These are phyloP conservation scores for Fusarium pseudoanthophilum DNA, from an alignment of 2,329 filamentous ascomycete genomes.

Conservation along the genomic window DNA sequence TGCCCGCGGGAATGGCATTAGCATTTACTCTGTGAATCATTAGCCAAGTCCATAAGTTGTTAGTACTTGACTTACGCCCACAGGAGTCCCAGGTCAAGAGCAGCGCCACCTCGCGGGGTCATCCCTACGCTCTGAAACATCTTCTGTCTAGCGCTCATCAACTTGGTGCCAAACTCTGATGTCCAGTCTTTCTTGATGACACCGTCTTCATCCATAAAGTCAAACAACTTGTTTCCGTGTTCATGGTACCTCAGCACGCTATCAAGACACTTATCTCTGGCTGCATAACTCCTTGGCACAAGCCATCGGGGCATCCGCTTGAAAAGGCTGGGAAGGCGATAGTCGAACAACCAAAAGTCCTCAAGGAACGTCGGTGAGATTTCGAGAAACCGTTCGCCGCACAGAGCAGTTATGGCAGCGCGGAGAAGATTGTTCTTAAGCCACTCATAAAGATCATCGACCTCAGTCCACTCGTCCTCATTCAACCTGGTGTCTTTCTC, in stretches of 20 bases:
- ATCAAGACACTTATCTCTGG: constrained; percentile 21
- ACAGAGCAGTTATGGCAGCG: constrained; percentile 13
- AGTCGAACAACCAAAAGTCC: constrained; percentile 39
- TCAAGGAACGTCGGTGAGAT: constrained; percentile 16
- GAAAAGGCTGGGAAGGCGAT: constrained; percentile 28
- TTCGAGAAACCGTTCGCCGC: constrained; percentile 29
- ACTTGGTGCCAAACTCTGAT: constrained; percentile 34
- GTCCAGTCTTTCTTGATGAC: constrained; percentile 36
- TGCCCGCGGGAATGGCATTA: constrained; percentile 37
- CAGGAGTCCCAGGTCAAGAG: constrained; percentile 38
- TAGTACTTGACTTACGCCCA: constrained; percentile 28
- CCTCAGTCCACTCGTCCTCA: constrained; percentile 10
- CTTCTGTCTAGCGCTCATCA: constrained; percentile 42
- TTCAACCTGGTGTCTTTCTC: constrained; percentile 6
- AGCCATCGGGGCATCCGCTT: constrained; percentile 34
- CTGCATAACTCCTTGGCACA: constrained; percentile 24
- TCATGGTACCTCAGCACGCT: constrained; percentile 27
- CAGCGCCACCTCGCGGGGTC: constrained; percentile 21
- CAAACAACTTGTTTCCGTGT: constrained; percentile 3
- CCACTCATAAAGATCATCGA: constrained; percentile 28
- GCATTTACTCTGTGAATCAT: constrained; percentile 6
- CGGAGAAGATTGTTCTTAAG: constrained; percentile 21
- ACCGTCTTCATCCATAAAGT: constrained; percentile 3
- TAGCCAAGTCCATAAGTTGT: accelerated
- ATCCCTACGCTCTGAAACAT: constrained; percentile 29